Conservation (phyloP, 257 asterid genomes). For the Scutellaria barbata region DNA sequence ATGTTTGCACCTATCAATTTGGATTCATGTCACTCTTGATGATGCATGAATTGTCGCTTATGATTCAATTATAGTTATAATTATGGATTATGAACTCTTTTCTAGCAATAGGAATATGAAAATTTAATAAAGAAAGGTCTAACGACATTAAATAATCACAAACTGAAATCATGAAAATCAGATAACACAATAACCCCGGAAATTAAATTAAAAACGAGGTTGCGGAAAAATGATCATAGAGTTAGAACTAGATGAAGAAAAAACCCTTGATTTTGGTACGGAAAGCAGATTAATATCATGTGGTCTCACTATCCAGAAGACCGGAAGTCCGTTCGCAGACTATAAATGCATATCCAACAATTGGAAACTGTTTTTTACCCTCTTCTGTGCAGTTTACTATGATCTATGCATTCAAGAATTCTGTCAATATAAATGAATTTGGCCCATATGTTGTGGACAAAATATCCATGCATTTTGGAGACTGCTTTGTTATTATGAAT, state of each 20-base stretch:
- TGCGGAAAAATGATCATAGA: not conserved
- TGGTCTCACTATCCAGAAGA: slow-evolving; percentile 23
- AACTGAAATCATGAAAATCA: too few relatives aligned
- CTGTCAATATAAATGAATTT: not conserved
- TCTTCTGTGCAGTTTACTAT: not conserved
- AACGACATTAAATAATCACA: too few relatives aligned
- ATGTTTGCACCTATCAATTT: too few relatives aligned
- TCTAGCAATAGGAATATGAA: too few relatives aligned
- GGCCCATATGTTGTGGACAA: slow-evolving; percentile 21
- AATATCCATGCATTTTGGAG: not conserved
- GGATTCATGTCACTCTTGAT: too few relatives aligned
- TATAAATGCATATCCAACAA: slow-evolving; percentile 17
- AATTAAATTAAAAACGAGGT: too few relatives aligned
- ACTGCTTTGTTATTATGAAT: too few relatives aligned
- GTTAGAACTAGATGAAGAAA: not conserved
- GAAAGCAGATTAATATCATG: slow-evolving; percentile 10
- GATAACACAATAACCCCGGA: too few relatives aligned
- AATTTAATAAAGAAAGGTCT: too few relatives aligned
- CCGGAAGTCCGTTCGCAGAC: not conserved
- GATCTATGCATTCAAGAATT: not conserved
- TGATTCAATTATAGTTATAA: too few relatives aligned
- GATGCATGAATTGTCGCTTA: too few relatives aligned
- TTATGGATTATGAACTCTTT: too few relatives aligned
- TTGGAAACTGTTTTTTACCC: not conserved
- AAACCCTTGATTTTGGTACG: not conserved